Evolutionary conservation across 306 rosid genomes (phyloP), one percentile per base, ranked within the genome.

Genomic region (Cucurbita moschata): DNA sequence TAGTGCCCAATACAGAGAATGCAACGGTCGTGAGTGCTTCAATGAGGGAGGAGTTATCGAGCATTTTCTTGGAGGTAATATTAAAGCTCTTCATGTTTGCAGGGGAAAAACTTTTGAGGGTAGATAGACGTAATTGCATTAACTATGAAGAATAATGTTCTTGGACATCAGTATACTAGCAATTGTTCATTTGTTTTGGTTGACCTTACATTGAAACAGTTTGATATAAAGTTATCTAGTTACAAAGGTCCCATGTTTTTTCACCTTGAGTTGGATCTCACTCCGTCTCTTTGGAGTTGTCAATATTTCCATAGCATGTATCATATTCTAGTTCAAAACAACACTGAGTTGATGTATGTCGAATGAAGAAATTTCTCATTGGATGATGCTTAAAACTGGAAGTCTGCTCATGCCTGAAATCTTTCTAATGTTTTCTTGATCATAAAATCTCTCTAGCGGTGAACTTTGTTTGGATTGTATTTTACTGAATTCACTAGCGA

Each of bases 1-100:
- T 95, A 76, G 86, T 76, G 71, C 96, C 99, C 35, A 87, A 74
- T 73, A 40, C 85, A 38, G 99, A 91, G 82, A 91, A 43, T 75
- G 68, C 81, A 73, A 76, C 66, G 47, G 77, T 75, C 70, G 85
- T 87, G 0, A 91, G 88, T 77, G 82, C 95, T 64, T 60, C 81
- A 7, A 96, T 91, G 57, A 91, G 96, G 73, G 99, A 95, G 73
- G 97, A 91, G 76, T 81, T 95, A 68, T 95, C 99, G 54, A 79
- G 88, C 85, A 95, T 95, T 61, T 95, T 79, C 83, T 79, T 95
- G 79, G 99, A 95, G 96, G 99, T 89, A 81, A 50, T 1, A 30
- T 7, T 16, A 46, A 46, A 35, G 13, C 62, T 60, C 56, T 47
- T 50, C 18, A 75, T 47, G 12, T 74, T 23, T n/a, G 35, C 35